A percentile compares a stretch with the other conserved stretches of the same genome.
Evolutionary conservation across 257 asterid species (phyloP).

Genomic region (Gentiana straminea): DNA sequence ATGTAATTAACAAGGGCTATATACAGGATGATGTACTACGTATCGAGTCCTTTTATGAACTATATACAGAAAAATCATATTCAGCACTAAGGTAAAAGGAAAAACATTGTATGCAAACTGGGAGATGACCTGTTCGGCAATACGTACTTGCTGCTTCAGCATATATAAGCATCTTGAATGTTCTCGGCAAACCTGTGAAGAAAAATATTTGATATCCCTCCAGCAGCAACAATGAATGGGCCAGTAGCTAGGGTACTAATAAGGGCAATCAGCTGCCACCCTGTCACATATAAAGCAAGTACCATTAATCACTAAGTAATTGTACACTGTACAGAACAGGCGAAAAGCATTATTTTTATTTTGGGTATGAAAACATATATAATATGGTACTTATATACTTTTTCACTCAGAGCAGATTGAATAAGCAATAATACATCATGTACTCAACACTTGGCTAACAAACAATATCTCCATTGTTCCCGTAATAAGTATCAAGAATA

Average conservation of each 20-base stretch:
- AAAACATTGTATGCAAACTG: not conserved
- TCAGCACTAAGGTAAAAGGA: too few species aligned
- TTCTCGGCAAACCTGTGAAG: constrained; percentile 98
- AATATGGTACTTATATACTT: constrained; percentile 46
- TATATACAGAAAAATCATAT: too few species aligned
- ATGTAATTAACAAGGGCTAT: not conserved
- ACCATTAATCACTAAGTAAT: not conserved
- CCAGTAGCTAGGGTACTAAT: constrained; percentile 84
- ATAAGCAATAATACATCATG: constrained; percentile 88
- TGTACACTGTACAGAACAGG: not conserved
- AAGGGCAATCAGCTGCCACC: constrained; percentile 99
- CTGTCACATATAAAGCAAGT: constrained; percentile 32
- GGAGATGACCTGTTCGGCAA: constrained; percentile 87
- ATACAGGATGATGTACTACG: too few species aligned
- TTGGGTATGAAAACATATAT: constrained; percentile 2
- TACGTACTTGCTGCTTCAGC: constrained; percentile 96
- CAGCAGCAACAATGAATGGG: constrained; percentile 98
- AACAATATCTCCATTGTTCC: constrained; percentile 84
- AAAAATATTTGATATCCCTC: constrained; percentile 93
- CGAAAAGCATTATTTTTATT: constrained; percentile 3
- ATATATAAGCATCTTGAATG: constrained; percentile 94
- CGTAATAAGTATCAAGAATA: constrained; percentile 61
- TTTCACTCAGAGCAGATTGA: constrained; percentile 98
- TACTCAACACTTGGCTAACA: constrained; percentile 96
- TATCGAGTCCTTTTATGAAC: too few species aligned